phyloP scores from a whole-genome alignment of 164 flowering plant genomes.

The Euptelea pleiosperma region DNA sequence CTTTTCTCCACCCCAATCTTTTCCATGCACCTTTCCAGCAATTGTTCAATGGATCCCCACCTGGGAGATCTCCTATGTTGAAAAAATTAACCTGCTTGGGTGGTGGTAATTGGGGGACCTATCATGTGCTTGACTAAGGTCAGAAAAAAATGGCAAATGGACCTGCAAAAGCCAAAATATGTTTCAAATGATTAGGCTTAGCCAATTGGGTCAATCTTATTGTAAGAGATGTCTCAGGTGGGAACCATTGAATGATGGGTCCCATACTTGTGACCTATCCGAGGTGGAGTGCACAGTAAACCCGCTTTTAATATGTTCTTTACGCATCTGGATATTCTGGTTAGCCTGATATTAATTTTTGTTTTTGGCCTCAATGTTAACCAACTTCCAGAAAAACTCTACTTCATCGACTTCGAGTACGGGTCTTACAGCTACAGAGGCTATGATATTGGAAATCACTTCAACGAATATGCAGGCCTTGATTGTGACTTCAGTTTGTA shows the following conservation, averaged over 20 bases:
- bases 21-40: not conserved
- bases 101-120: not conserved
- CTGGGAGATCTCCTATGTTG: not conserved
- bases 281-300: no score
- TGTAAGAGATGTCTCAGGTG: not conserved
- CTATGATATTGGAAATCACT: slow-evolving; percentile 96
- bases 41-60: not conserved
- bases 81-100: not conserved
- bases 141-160: not conserved
- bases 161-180: not conserved
- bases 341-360: not conserved
- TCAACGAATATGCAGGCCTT: slow-evolving; percentile 97
- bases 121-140: not conserved
- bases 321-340: not conserved
- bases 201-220: not conserved
- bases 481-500: slow-evolving; percentile 94
- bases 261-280: not conserved
- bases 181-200: not conserved
- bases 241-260: not conserved
- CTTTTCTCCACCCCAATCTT: not conserved
- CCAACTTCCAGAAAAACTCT: slow-evolving; percentile 61
- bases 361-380: not conserved
- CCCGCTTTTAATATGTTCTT: not conserved
- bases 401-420: slow-evolving; percentile 95
- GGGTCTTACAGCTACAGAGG: slow-evolving; percentile 96